Percentiles rank a stretch among this genome's conserved stretches.
Conservation (phyloP, 148 eudicot genomes). For the Euryodendron excelsum region DNA sequence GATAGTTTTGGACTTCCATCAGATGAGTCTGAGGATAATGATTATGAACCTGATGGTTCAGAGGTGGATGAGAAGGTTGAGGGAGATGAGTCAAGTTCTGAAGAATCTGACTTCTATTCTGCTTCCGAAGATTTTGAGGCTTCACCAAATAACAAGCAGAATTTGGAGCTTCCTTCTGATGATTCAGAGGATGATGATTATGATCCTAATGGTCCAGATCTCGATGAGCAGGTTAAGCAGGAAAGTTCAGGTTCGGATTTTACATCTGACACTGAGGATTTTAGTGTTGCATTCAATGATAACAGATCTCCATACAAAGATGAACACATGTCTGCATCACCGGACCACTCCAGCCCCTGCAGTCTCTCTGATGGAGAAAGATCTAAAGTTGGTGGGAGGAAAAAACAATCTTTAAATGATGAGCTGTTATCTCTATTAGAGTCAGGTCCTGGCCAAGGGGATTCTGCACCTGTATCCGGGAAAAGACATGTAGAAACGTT, state of each 20-base stretch:
- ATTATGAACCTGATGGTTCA: constrained; percentile 67
- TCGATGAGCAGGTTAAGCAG: constrained; percentile 39
- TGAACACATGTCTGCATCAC: constrained; percentile 17
- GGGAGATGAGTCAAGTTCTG: constrained; percentile 55
- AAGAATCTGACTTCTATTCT: constrained; percentile 55
- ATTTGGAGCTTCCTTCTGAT: constrained; percentile 71
- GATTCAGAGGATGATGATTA: constrained; percentile 93
- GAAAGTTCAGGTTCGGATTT: constrained; percentile 79
- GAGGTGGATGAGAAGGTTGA: constrained; percentile 39
- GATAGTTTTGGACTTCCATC: constrained; percentile 61
- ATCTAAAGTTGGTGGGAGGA: constrained; percentile 9
- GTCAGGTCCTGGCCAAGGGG: constrained; percentile 30
- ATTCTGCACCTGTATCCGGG: constrained; percentile 35
- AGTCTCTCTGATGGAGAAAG: constrained; percentile 8
- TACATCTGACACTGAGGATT: constrained; percentile 79
- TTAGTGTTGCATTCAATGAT: constrained; percentile 39
- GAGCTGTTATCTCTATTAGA: constrained; percentile 30
- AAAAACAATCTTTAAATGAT: constrained; percentile 25
- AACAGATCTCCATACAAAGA: constrained; percentile 24
- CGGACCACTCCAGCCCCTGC: neutral
- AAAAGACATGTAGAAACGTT: constrained; percentile 61
- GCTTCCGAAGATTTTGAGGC: constrained; percentile 58
- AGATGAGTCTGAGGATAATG: constrained; percentile 87
- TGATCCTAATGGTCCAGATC: constrained; percentile 55
- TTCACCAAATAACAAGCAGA: constrained; percentile 33